A percentile compares a stretch with the other conserved stretches of the same genome.
phyloP scores from a whole-genome alignment of 2,329 filamentous ascomycete species.

The Zymoseptoria brevis region DNA sequence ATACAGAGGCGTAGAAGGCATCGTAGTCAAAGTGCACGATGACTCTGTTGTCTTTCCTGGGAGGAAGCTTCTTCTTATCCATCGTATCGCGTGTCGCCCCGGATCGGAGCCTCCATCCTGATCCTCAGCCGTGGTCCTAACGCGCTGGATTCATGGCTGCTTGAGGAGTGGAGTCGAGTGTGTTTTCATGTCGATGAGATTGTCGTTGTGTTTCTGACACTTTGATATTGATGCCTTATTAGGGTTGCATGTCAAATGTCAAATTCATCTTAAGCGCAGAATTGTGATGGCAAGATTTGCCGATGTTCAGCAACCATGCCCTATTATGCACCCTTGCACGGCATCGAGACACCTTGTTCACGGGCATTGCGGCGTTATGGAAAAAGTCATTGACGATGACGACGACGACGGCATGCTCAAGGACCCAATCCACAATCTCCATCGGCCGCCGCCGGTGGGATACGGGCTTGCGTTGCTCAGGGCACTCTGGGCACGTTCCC shows the following conservation, averaged over 20 bases:
- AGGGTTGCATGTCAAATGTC: not conserved
- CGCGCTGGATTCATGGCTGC: not conserved
- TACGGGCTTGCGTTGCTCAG: not conserved
- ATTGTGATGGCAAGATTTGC: not conserved
- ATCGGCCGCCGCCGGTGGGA: not conserved
- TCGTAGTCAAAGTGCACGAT: constrained; percentile 84
- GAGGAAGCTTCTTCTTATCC: constrained; percentile 17
- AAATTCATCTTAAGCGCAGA: too few species aligned
- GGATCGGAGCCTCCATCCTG: not conserved
- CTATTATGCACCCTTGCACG: not conserved
- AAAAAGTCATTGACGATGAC: not conserved
- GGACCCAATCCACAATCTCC: too few species aligned
- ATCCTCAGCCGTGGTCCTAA: not conserved
- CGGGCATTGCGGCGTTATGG: not conserved
- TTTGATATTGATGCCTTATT: not conserved
- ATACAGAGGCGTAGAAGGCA: constrained; percentile 90
- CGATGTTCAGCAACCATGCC: not conserved
- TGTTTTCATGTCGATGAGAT: not conserved
- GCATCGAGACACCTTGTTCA: not conserved
- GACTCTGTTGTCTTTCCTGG: constrained; percentile 55
- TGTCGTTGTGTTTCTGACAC: not conserved
- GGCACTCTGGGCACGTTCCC: not conserved
- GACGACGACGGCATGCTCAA: not conserved
- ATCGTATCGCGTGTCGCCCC: constrained; percentile 8
- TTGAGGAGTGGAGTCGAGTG: not conserved